phyloP scores from a whole-genome alignment of 2,329 filamentous ascomycete species.

The Cercospora sesami region DNA sequence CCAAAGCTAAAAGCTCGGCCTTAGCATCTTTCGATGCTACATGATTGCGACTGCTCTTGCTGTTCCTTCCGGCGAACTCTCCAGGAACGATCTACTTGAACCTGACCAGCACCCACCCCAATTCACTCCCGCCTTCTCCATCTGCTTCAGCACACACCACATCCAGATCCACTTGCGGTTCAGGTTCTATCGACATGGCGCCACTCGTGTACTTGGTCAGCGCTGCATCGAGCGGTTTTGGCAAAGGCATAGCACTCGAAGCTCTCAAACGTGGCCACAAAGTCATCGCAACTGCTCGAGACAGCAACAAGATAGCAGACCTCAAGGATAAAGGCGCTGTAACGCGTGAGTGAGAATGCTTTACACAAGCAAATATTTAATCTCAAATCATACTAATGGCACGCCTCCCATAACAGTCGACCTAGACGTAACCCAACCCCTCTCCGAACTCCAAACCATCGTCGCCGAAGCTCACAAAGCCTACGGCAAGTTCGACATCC shows the following conservation, averaged over 20 bases:
- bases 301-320: constrained; percentile 30
- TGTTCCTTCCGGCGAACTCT: neutral
- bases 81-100: neutral
- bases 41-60: neutral
- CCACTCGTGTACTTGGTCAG: constrained; percentile 39
- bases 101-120: neutral
- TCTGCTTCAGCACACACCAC: neutral
- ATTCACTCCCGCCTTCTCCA: neutral
- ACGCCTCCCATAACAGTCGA: constrained; percentile 6
- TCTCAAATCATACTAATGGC: neutral
- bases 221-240: constrained; percentile 51
- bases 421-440: constrained; percentile 45
- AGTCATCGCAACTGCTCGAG: constrained; percentile 49
- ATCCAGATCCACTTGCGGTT: neutral
- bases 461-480: constrained; percentile 38
- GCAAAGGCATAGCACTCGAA: constrained; percentile 47
- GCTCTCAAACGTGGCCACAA: constrained; percentile 47
- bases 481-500: constrained; percentile 42
- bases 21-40: neutral
- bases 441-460: constrained; percentile 41
- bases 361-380: neutral
- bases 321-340: constrained; percentile 24
- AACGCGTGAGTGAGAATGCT: neutral
- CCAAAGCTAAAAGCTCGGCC: neutral
- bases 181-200: neutral